phyloP scores from a whole-genome alignment of 345 rosid genomes.

The Ceriops tagal region DNA sequence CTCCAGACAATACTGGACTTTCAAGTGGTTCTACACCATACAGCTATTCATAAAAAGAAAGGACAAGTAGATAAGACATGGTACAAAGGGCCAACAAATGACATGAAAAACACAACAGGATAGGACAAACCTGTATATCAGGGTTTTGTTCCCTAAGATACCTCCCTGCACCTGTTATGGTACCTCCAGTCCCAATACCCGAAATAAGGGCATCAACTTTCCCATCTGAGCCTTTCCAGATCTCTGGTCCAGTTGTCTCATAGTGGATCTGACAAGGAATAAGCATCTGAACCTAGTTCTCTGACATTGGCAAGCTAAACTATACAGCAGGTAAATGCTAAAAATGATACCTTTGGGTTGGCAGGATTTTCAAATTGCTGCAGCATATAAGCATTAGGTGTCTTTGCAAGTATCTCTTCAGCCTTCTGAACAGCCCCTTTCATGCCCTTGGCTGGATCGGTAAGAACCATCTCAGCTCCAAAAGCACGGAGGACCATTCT shows the following conservation, averaged over 20 bases:
- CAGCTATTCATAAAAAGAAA: slow-evolving; percentile 14
- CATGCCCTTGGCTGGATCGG: slow-evolving; percentile 64
- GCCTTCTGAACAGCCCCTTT: slow-evolving; percentile 73
- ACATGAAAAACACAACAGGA: slow-evolving; percentile 4
- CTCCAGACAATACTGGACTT: slow-evolving; percentile 33
- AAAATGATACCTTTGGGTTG: slow-evolving; percentile 61
- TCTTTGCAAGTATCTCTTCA: slow-evolving; percentile 53
- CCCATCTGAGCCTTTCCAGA: slow-evolving; percentile 60
- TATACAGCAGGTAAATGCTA: slow-evolving; percentile 3
- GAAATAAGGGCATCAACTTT: slow-evolving; percentile 59
- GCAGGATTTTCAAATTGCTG: slow-evolving; percentile 71
- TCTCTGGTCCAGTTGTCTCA: slow-evolving; percentile 64
- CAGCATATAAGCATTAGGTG: slow-evolving; percentile 58
- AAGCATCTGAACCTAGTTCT: not conserved
- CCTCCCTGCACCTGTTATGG: slow-evolving; percentile 55
- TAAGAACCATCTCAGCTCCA: slow-evolving; percentile 74
- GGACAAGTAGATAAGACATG: slow-evolving; percentile 1
- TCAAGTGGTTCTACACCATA: slow-evolving; percentile 33
- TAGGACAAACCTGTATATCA: slow-evolving; percentile 44
- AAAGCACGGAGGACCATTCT: slow-evolving; percentile 74
- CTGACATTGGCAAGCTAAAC: slow-evolving; percentile 3
- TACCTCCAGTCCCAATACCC: slow-evolving; percentile 67
- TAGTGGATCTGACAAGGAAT: slow-evolving; percentile 49
- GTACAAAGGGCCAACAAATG: not conserved
- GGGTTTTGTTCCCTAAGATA: slow-evolving; percentile 73